Percentiles rank a stretch among this genome's conserved stretches.
Conservation (phyloP, 2,329 filamentous ascomycete species). For the Xylariomycetidae sp. region DNA sequence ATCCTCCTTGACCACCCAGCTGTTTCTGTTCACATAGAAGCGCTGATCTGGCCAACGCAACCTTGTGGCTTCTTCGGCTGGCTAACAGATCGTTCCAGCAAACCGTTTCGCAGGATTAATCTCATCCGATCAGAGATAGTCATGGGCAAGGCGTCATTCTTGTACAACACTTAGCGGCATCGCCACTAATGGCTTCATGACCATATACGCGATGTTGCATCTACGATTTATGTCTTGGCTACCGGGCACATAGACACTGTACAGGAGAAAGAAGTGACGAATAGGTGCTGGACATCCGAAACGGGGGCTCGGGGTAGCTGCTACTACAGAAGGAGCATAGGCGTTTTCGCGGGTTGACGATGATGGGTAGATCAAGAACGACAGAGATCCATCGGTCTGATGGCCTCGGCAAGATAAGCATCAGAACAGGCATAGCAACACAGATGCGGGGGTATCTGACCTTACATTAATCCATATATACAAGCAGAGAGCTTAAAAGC, state of each 20-base stretch:
- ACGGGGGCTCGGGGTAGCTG: neutral
- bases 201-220: neutral
- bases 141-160: conserved; percentile 5
- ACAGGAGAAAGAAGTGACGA: neutral
- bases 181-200: neutral
- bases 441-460: no score
- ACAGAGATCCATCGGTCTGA: no score
- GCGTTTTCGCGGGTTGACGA: no score
- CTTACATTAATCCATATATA: no score
- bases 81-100: conserved; percentile 25
- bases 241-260: neutral
- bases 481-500: no score
- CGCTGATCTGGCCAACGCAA: no score
- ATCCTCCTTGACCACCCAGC: neutral
- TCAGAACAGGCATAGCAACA: no score
- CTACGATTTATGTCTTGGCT: neutral
- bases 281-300: neutral
- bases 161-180: conserved; percentile 10
- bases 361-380: no score
- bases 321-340: neutral
- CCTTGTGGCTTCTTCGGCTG: conserved; percentile 3
- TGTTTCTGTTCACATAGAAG: neutral
- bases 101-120: conserved; percentile 37
- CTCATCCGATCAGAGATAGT: neutral
- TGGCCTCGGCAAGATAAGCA: no score